Evolutionary conservation across 176 grass and related monocot species (phyloP).

Genomic region (Lolium rigidum): DNA sequence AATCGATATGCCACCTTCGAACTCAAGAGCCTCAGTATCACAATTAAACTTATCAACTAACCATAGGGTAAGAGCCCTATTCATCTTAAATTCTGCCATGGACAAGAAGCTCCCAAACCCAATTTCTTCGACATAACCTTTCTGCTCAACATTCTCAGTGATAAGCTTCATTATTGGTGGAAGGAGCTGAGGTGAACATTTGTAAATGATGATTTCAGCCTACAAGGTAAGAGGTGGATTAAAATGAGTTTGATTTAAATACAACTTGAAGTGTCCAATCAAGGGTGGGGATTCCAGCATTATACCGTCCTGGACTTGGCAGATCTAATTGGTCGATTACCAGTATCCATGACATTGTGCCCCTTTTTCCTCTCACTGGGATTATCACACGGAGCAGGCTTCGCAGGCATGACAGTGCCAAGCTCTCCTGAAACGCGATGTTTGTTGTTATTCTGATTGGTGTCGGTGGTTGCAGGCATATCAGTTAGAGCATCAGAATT

Average conservation of each 20-base stretch:
- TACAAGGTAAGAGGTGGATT: background rate
- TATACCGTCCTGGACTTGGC: background rate
- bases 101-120: background rate
- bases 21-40: background rate
- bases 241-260: background rate
- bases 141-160: background rate
- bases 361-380: background rate
- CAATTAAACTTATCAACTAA: background rate
- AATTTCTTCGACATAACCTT: background rate
- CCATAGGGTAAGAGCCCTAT: background rate
- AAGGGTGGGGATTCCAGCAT: background rate
- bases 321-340: background rate
- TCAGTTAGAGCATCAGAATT: too few relatives aligned
- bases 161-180: background rate
- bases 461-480: too few relatives aligned
- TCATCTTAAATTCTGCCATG: background rate
- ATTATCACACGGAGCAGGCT: background rate
- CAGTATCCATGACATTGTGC: background rate
- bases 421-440: too few relatives aligned
- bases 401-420: too few relatives aligned
- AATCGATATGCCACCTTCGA: conserved; percentile 1
- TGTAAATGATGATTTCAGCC: background rate
- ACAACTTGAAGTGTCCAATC: background rate
- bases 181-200: background rate
- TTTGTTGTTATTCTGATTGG: too few relatives aligned